Evolutionary conservation across 805 yeast genomes (phyloP).

Genomic region (Alloascoidea hylecoeti): DNA sequence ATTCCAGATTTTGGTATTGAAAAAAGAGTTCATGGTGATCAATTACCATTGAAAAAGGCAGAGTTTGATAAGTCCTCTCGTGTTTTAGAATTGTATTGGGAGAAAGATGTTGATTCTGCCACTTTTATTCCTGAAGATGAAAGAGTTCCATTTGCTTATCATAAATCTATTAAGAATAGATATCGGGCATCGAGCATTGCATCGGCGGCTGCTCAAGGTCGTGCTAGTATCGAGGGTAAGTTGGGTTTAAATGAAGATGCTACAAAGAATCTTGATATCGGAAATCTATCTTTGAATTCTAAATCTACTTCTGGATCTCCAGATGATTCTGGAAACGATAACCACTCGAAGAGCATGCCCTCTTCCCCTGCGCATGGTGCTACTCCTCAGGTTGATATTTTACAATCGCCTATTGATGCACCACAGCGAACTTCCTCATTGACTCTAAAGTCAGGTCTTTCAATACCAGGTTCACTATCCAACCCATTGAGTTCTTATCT

Average conservation of each 20-base stretch:
- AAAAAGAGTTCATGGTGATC: slow-evolving; percentile 95
- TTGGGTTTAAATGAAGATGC: slow-evolving; percentile 5
- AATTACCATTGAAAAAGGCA: slow-evolving; percentile 81
- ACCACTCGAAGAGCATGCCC: slow-evolving; percentile 16
- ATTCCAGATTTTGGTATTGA: slow-evolving; percentile 91
- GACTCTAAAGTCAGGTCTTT: slow-evolving; percentile 9
- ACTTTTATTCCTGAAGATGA: slow-evolving; percentile 89
- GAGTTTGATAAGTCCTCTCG: slow-evolving; percentile 67
- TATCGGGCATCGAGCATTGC: slow-evolving; percentile 57
- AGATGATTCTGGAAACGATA: slow-evolving; percentile 3
- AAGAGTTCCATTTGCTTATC: slow-evolving; percentile 57
- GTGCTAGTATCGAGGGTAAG: slow-evolving; percentile 12
- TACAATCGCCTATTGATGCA: slow-evolving; percentile 3
- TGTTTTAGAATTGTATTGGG: slow-evolving; percentile 80
- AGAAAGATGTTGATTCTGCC: slow-evolving; percentile 82
- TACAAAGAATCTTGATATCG: slow-evolving; percentile 3
- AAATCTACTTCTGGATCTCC: neutral
- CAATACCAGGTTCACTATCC: slow-evolving; percentile 10
- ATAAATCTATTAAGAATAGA: slow-evolving; percentile 67
- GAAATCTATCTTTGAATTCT: slow-evolving; percentile 3
- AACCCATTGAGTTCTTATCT: slow-evolving; percentile 43
- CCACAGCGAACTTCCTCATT: slow-evolving; percentile 14
- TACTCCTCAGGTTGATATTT: slow-evolving; percentile 2
- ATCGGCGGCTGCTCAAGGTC: slow-evolving; percentile 48
- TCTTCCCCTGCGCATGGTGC: slow-evolving; percentile 13